These are phyloP conservation scores for Penicillium sp. DNA, from an alignment of 2,329 filamentous ascomycete genomes.

Conservation along the genomic window DNA sequence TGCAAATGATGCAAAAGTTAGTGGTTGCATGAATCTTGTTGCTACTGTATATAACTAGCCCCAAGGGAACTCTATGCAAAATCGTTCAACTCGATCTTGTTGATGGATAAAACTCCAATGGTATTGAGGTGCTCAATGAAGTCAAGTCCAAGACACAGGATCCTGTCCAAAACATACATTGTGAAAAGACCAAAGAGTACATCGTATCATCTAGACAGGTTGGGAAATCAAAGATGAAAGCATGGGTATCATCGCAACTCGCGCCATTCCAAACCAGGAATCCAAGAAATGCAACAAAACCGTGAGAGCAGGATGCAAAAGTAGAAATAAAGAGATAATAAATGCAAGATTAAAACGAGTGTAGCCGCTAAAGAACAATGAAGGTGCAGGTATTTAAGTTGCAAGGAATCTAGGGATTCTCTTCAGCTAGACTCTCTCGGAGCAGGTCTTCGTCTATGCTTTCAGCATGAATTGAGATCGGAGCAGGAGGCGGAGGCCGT, in stretches of 20 bases:
- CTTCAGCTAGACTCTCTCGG: slow-evolving; percentile 57
- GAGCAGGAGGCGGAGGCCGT: slow-evolving; percentile 54
- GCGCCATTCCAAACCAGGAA: slow-evolving; percentile 7
- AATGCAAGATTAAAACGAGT: slow-evolving; percentile 4
- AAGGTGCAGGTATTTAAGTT: not conserved
- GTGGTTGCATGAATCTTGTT: not conserved
- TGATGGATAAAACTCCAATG: not conserved
- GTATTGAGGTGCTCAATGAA: not conserved
- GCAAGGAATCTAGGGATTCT: slow-evolving; percentile 6
- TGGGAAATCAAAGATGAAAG: not conserved
- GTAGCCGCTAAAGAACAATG: slow-evolving; percentile 6
- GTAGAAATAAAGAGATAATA: not conserved
- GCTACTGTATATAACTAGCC: not conserved
- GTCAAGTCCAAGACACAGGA: not conserved
- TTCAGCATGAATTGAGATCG: slow-evolving; percentile 58
- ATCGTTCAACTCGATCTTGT: not conserved
- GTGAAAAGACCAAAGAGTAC: not conserved
- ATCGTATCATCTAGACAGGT: not conserved
- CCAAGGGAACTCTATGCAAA: not conserved
- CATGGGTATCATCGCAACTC: slow-evolving; percentile 11
- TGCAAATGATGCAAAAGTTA: not conserved
- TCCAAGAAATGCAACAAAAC: slow-evolving; percentile 9
- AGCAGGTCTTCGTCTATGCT: slow-evolving; percentile 60
- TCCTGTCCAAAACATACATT: not conserved
- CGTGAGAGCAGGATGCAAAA: not conserved